A percentile compares a stretch with the other conserved stretches of the same genome.
Evolutionary conservation across 305 asterid genomes (phyloP).

Genomic region (Rubia peregrina): DNA sequence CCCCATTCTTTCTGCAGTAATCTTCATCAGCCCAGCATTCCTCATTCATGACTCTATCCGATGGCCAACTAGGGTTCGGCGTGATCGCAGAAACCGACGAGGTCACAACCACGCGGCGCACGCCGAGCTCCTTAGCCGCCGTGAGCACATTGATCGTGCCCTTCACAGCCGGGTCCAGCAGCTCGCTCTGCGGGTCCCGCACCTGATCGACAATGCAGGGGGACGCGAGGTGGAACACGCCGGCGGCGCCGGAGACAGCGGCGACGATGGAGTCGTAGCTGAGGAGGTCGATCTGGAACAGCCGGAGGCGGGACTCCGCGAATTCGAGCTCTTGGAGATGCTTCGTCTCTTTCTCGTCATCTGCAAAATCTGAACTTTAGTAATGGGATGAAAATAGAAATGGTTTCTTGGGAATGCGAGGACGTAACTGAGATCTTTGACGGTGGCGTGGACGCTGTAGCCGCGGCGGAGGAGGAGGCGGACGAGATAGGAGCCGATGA

Average conservation of each 20-base stretch:
- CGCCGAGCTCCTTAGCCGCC: slow-evolving; percentile 76
- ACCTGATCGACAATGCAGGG: slow-evolving; percentile 61
- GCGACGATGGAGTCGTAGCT: slow-evolving; percentile 52
- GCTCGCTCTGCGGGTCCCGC: slow-evolving; percentile 59
- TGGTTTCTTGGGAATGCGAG: neutral
- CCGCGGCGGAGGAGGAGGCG: slow-evolving; percentile 72
- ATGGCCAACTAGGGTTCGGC: slow-evolving; percentile 73
- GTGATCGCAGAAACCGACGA: slow-evolving; percentile 60
- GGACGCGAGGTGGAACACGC: slow-evolving; percentile 82
- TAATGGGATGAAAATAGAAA: neutral
- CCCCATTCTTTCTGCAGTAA: slow-evolving; percentile 73
- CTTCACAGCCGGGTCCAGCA: slow-evolving; percentile 76
- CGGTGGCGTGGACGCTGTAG: slow-evolving; percentile 85
- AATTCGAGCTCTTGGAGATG: slow-evolving; percentile 68
- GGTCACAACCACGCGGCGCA: slow-evolving; percentile 80
- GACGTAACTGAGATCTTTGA: slow-evolving; percentile 47
- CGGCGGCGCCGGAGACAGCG: slow-evolving; percentile 57
- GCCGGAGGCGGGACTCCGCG: slow-evolving; percentile 61
- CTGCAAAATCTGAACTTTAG: slow-evolving; percentile 21
- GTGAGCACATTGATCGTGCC: slow-evolving; percentile 85
- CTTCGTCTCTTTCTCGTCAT: slow-evolving; percentile 68
- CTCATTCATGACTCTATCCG: slow-evolving; percentile 57
- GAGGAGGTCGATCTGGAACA: slow-evolving; percentile 72
- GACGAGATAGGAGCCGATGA: slow-evolving; percentile 67
- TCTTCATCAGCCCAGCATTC: slow-evolving; percentile 88